A percentile compares a stretch with the other conserved stretches of the same genome.
phyloP scores from a whole-genome alignment of 768 basidiomycete genomes.

The Termitomyces sp. region DNA sequence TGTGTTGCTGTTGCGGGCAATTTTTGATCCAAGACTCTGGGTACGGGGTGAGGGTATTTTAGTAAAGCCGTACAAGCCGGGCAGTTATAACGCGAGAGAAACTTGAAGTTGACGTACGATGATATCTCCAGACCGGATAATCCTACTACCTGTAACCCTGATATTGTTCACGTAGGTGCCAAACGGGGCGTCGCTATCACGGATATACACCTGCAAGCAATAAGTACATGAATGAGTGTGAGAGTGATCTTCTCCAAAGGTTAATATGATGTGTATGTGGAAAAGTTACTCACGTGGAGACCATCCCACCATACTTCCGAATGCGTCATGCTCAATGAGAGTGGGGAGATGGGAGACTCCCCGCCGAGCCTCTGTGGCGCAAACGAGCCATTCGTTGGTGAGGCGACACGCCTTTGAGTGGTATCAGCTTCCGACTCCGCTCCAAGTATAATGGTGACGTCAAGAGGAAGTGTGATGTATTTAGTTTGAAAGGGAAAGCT shows the following conservation, averaged over 20 bases:
- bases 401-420: conserved; percentile 18
- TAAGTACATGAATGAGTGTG: conserved; percentile 1
- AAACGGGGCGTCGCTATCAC: conserved; percentile 42
- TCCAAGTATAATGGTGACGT: conserved; percentile 29
- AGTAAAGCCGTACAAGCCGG: conserved; percentile 9
- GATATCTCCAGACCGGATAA: conserved; percentile 38
- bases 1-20: conserved; percentile 35
- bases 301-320: conserved; percentile 45
- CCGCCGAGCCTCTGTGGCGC: conserved; percentile 22
- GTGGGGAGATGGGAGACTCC: conserved; percentile 28
- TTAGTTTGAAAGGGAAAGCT: conserved; percentile 38
- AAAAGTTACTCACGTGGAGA: conserved; percentile 30
- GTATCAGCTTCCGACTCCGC: conserved; percentile 16
- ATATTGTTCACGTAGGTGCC: conserved; percentile 47
- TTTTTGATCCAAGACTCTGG: conserved; percentile 37
- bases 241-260: background rate
- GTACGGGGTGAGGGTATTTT: background rate
- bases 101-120: conserved; percentile 32
- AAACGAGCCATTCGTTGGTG: conserved; percentile 40
- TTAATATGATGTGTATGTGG: background rate
- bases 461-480: conserved; percentile 27
- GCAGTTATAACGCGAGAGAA: background rate
- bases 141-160: conserved; percentile 32
- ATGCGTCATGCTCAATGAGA: conserved; percentile 40
- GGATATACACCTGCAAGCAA: conserved; percentile 41